A percentile compares a stretch with the other conserved stretches of the same genome.
These are phyloP conservation scores for Sechiopsis laciniata DNA, from an alignment of 306 rosid genomes.

Conservation along the genomic window DNA sequence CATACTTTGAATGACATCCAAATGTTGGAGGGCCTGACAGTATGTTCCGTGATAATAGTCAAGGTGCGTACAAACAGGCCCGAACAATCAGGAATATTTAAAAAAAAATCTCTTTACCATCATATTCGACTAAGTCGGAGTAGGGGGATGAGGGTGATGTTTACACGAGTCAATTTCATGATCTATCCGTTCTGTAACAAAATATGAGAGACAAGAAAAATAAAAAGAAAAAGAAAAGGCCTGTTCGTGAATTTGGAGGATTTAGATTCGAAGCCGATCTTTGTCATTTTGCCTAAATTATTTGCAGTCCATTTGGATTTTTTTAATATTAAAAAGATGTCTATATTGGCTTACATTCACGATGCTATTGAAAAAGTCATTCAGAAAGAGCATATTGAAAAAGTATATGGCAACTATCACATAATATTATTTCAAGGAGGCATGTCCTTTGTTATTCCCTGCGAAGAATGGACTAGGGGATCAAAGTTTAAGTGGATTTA, in stretches of 20 bases:
- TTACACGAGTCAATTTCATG: conserved; percentile 9
- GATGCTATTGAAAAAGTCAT: background rate
- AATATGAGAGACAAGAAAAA: background rate
- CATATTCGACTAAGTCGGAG: background rate
- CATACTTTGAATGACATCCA: too few relatives aligned
- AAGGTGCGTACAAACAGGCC: too few relatives aligned
- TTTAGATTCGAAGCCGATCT: background rate
- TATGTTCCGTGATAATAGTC: too few relatives aligned
- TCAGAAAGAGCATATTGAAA: background rate
- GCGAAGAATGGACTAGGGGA: background rate
- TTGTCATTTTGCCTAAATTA: background rate
- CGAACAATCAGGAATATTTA: too few relatives aligned
- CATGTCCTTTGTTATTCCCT: background rate
- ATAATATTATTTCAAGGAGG: background rate
- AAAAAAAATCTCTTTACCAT: background rate
- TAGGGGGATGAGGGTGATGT: background rate
- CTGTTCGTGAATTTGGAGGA: background rate
- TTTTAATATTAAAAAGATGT: background rate
- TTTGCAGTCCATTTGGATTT: background rate
- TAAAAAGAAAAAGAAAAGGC: background rate
- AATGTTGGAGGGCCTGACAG: too few relatives aligned
- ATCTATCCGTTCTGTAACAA: background rate
- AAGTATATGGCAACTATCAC: background rate
- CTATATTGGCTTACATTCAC: background rate
- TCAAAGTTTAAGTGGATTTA: background rate